Percentiles rank a stretch among this genome's conserved stretches.
Conservation (phyloP, 352 stramenopile genomes). For the Phytophthora crassamura region DNA sequence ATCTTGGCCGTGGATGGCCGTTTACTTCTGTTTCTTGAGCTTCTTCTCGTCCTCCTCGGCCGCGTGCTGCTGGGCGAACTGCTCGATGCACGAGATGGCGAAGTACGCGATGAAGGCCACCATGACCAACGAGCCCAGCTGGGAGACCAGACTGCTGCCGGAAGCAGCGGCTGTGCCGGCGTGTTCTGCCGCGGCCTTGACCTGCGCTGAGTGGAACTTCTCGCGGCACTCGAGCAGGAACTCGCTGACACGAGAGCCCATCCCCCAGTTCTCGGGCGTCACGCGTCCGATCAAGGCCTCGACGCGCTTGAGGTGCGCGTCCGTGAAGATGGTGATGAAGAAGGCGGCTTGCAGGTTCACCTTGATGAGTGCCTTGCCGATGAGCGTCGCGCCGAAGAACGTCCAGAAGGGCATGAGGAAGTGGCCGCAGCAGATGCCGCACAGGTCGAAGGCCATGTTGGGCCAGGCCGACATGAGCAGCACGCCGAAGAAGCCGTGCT, state of each 20-base stretch:
- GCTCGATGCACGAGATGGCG: conserved; percentile 90
- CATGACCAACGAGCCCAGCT: conserved; percentile 84
- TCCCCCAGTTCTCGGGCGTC: conserved; percentile 72
- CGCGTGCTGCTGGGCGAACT: conserved; percentile 91
- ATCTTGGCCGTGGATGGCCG: conserved; percentile 1
- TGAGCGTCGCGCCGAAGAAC: conserved; percentile 94
- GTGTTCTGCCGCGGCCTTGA: conserved; percentile 66
- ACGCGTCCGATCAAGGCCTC: conserved; percentile 85
- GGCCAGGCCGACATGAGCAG: conserved; percentile 95
- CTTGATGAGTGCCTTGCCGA: conserved; percentile 94
- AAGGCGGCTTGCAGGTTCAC: conserved; percentile 91
- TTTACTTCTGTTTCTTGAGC: conserved; percentile 79
- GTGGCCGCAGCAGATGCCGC: conserved; percentile 94
- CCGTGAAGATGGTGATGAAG: conserved; percentile 93
- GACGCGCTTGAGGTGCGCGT: conserved; percentile 83
- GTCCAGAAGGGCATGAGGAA: conserved; percentile 96
- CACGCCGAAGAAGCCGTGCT: conserved; percentile 93
- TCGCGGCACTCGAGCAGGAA: conserved; percentile 87
- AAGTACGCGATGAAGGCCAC: conserved; percentile 91
- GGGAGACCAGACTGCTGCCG: conserved; percentile 77
- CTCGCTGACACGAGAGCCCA: conserved; percentile 84
- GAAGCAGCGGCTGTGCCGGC: conserved; percentile 45
- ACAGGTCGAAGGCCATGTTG: conserved; percentile 95
- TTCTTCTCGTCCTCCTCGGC: conserved; percentile 89
- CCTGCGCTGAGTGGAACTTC: conserved; percentile 85